Evolutionary conservation across 352 stramenopile species (phyloP).

Genomic region (Albugo candida): DNA sequence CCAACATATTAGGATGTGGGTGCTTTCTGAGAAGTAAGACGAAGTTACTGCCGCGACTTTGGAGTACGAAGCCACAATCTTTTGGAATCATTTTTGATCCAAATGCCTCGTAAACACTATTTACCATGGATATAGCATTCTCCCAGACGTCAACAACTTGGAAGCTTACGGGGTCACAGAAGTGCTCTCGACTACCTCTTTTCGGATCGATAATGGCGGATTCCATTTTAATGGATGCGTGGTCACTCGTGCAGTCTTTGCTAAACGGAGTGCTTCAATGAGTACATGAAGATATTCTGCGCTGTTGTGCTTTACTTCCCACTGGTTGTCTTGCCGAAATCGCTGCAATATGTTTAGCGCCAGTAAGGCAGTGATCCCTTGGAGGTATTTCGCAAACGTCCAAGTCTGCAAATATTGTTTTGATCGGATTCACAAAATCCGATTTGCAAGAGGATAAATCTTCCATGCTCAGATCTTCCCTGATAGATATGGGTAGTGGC

Average conservation of each 20-base stretch:
- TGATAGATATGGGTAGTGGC: constrained; percentile 75
- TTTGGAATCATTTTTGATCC: constrained; percentile 87
- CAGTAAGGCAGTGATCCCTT: constrained; percentile 89
- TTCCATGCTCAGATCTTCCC: constrained; percentile 36
- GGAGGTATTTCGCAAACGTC: constrained; percentile 89
- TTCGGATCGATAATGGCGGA: constrained; percentile 30
- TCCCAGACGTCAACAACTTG: constrained; percentile 87
- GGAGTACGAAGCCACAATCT: constrained; percentile 88
- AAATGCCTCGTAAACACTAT: constrained; percentile 96
- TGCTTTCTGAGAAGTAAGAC: constrained; percentile 59
- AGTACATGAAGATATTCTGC: constrained; percentile 76
- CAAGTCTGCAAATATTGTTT: constrained; percentile 63
- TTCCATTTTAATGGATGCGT: constrained; percentile 17
- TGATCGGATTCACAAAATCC: constrained; percentile 84
- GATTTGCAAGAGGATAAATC: constrained; percentile 80
- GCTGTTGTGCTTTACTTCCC: constrained; percentile 21
- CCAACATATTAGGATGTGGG: constrained; percentile 71
- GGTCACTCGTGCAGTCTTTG: constrained; percentile 45
- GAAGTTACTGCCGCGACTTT: constrained; percentile 95
- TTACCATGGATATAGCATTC: constrained; percentile 96
- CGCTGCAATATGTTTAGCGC: constrained; percentile 84
- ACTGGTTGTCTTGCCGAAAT: constrained; percentile 12
- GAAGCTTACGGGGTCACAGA: constrained; percentile 87
- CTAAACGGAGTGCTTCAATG: constrained; percentile 85
- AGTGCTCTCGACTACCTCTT: constrained; percentile 35